Conservation (phyloP, 2,329 filamentous ascomycete genomes). For the Diaporthe capsici region DNA sequence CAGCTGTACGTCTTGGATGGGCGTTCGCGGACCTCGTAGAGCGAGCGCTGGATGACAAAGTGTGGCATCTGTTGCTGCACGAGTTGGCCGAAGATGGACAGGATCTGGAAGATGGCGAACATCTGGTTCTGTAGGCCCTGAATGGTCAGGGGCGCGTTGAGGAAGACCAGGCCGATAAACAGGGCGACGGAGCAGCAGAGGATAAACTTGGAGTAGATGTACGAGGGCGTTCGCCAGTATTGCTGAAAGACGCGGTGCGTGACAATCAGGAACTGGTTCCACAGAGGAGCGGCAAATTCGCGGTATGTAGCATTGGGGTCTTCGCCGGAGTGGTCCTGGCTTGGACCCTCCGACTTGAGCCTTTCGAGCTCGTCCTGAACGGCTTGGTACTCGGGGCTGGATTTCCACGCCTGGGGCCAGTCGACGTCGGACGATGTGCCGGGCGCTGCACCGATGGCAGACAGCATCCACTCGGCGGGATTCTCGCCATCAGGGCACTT, state of each 20-base stretch:
- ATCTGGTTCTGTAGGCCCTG: conserved; percentile 89
- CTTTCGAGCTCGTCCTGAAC: conserved; percentile 49
- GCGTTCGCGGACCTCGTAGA: conserved; percentile 89
- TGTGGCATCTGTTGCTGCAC: conserved; percentile 88
- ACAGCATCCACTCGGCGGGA: conserved; percentile 78
- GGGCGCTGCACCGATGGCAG: conserved; percentile 57
- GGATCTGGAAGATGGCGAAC: conserved; percentile 87
- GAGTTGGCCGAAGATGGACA: conserved; percentile 85
- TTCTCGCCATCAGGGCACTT: conserved; percentile 69
- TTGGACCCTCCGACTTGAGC: conserved; percentile 54
- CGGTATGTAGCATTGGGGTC: conserved; percentile 61
- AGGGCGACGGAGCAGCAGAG: conserved; percentile 77
- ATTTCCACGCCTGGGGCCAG: conserved; percentile 52
- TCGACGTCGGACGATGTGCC: conserved; percentile 58
- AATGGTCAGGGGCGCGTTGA: conserved; percentile 77
- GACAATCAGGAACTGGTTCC: conserved; percentile 76
- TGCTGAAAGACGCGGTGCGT: conserved; percentile 86
- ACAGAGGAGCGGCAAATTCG: conserved; percentile 86
- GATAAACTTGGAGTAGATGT: conserved; percentile 86
- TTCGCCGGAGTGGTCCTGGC: conserved; percentile 43
- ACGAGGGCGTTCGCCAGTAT: conserved; percentile 91
- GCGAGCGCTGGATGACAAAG: conserved; percentile 83
- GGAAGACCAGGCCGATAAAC: conserved; percentile 89
- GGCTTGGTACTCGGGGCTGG: conserved; percentile 48
- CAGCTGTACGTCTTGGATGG: conserved; percentile 88